These are phyloP conservation scores for Begonia masoniana DNA, from an alignment of 306 rosid species.

Conservation along the genomic window DNA sequence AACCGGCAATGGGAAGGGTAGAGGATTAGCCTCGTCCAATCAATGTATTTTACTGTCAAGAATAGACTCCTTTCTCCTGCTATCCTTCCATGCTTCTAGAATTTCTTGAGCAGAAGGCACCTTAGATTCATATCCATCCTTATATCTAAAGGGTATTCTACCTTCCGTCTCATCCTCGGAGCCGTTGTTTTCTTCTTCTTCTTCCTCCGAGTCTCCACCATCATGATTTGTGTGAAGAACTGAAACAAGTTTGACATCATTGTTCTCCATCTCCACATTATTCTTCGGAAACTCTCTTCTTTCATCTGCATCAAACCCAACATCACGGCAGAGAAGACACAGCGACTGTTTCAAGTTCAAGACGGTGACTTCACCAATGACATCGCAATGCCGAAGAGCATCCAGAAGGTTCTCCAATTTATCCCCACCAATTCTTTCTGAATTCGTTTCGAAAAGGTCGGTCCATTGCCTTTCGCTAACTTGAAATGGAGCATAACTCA, in stretches of 20 bases:
- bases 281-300: neutral
- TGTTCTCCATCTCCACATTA: neutral
- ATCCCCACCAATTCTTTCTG: conserved; percentile 30
- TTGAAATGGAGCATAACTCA: conserved; percentile 77
- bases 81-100: conserved; percentile 63
- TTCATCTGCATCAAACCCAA: neutral
- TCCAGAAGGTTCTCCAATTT: conserved; percentile 33
- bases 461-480: conserved; percentile 68
- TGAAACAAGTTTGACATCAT: conserved; percentile 14
- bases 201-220: conserved; percentile 23
- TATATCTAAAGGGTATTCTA: neutral
- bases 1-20: too few relatives aligned
- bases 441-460: conserved; percentile 34
- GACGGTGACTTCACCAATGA: conserved; percentile 53
- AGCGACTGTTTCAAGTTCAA: conserved; percentile 46
- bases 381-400: conserved; percentile 36
- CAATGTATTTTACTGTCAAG: too few relatives aligned
- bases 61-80: conserved; percentile 21
- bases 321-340: conserved; percentile 23
- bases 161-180: conserved; percentile 18
- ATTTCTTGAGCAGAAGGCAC: conserved; percentile 53
- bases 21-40: too few relatives aligned
- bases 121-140: conserved; percentile 6
- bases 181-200: conserved; percentile 22
- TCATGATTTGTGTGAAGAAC: conserved; percentile 10